Conservation (phyloP, 352 stramenopile genomes). For the Phytophthora kernoviae region DNA sequence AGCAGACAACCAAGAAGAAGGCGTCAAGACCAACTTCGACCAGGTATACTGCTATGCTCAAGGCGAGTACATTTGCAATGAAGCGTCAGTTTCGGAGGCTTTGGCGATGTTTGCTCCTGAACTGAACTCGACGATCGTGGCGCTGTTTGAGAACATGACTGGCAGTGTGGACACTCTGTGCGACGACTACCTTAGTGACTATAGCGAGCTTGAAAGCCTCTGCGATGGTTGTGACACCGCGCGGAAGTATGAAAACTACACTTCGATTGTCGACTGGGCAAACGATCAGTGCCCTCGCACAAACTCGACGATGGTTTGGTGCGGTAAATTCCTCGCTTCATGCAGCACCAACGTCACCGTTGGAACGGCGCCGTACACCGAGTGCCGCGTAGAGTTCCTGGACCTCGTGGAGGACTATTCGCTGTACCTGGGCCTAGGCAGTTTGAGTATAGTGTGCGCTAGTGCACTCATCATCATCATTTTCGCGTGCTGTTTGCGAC, state of each 20-base stretch:
- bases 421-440: slow-evolving; percentile 43
- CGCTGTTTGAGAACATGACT: slow-evolving; percentile 39
- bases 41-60: slow-evolving; percentile 76
- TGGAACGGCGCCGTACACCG: slow-evolving; percentile 49
- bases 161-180: slow-evolving; percentile 69
- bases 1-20: slow-evolving; percentile 46
- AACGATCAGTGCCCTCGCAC: slow-evolving; percentile 77
- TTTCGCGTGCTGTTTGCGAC: slow-evolving; percentile 51
- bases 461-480: slow-evolving; percentile 50
- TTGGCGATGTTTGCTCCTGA: slow-evolving; percentile 51
- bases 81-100: slow-evolving; percentile 46
- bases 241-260: slow-evolving; percentile 67
- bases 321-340: slow-evolving; percentile 53
- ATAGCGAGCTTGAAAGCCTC: slow-evolving; percentile 45
- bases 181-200: slow-evolving; percentile 38
- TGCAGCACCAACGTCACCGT: slow-evolving; percentile 30
- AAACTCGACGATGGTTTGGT: slow-evolving; percentile 59
- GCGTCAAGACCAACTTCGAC: slow-evolving; percentile 64
- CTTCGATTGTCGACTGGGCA: slow-evolving; percentile 77
- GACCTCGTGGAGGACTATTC: slow-evolving; percentile 45
- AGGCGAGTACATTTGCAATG: slow-evolving; percentile 71
- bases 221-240: slow-evolving; percentile 59
- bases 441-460: slow-evolving; percentile 35
- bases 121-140: slow-evolving; percentile 30
- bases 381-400: slow-evolving; percentile 57